These are phyloP conservation scores for Polygonum maritimum DNA, from an alignment of 148 eudicot genomes.

Conservation along the genomic window DNA sequence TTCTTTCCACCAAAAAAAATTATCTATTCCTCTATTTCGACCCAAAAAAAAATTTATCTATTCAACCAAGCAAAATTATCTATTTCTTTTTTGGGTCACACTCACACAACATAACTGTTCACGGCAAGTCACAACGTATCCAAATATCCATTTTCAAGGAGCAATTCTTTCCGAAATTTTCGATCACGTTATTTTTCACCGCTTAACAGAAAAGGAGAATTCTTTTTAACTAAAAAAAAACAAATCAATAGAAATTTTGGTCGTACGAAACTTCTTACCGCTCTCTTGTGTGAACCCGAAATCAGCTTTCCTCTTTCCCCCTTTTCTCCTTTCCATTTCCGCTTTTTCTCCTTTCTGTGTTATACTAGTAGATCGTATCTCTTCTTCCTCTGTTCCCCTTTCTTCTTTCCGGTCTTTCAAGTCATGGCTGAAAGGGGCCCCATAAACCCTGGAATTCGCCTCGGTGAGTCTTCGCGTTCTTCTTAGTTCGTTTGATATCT, in stretches of 20 bases:
- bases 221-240: not conserved
- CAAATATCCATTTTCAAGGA: too few species aligned
- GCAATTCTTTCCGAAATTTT: not conserved
- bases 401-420: slow-evolving; percentile 10
- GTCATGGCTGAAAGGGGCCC: slow-evolving; percentile 35
- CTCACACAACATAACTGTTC: too few species aligned
- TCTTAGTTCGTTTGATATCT: not conserved
- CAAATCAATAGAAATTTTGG: not conserved
- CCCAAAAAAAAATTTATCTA: too few species aligned
- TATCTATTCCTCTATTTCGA: too few species aligned
- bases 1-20: too few species aligned
- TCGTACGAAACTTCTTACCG: not conserved
- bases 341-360: not conserved
- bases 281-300: not conserved
- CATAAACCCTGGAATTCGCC: slow-evolving; percentile 28
- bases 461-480: slow-evolving; percentile 15
- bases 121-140: too few species aligned
- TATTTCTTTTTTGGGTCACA: too few species aligned
- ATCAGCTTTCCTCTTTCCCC: slow-evolving; percentile 2
- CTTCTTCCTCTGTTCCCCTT: not conserved
- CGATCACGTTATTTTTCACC: not conserved
- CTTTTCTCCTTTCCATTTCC: not conserved
- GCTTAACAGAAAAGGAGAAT: not conserved
- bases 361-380: slow-evolving; percentile 5
- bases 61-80: too few species aligned